Conservation (phyloP, 163 green algal species). For the Chlamydomonas reinhardtii region DNA sequence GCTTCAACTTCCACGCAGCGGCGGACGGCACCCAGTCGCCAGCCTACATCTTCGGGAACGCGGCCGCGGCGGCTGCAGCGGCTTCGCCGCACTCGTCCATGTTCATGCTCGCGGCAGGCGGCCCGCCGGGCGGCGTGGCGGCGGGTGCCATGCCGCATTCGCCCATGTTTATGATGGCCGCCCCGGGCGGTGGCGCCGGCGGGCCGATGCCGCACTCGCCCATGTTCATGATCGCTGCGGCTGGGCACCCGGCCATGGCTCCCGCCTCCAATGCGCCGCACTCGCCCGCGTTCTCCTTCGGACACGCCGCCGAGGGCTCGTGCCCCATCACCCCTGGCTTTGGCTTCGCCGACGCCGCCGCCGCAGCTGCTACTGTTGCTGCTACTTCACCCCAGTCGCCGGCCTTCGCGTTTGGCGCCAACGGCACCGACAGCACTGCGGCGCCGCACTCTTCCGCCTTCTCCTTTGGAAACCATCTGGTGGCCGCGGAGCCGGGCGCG, state of each 20-base stretch:
- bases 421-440: neutral
- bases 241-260: too few relatives aligned
- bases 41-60: neutral
- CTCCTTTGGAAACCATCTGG: slow-evolving; percentile 14
- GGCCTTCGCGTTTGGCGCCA: neutral
- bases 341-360: neutral
- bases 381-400: neutral
- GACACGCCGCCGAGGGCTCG: neutral
- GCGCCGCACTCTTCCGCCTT: slow-evolving; percentile 1
- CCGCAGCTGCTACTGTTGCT: neutral
- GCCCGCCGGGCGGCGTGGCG: too few relatives aligned
- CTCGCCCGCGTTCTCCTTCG: slow-evolving; percentile 32
- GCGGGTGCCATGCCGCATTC: too few relatives aligned
- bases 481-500: too few relatives aligned
- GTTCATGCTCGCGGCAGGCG: neutral
- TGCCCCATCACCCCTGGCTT: neutral
- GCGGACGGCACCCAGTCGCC: neutral
- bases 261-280: neutral
- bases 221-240: neutral
- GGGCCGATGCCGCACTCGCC: neutral
- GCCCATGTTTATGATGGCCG: neutral
- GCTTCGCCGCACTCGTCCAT: neutral
- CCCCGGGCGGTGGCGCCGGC: too few relatives aligned
- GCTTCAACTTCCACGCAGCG: slow-evolving; percentile 8
- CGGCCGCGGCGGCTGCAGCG: too few relatives aligned